These are phyloP conservation scores for Aspergillus nanangensis DNA, from an alignment of 495 filamentous ascomycete species.

Conservation along the genomic window DNA sequence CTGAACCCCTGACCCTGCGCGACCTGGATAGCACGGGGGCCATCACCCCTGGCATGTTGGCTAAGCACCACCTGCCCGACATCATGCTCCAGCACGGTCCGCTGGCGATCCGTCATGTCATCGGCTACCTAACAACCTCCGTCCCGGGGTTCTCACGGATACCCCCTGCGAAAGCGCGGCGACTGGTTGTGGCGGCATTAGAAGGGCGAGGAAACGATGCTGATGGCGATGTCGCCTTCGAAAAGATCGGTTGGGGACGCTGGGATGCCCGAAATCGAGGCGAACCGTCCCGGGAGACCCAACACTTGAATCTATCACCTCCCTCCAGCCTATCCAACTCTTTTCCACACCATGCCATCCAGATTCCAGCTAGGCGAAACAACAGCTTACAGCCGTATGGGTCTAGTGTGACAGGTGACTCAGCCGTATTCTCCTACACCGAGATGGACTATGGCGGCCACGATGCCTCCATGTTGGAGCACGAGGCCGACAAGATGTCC, in stretches of 20 bases:
- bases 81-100: slow-evolving; percentile 88
- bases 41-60: slow-evolving; percentile 83
- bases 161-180: slow-evolving; percentile 84
- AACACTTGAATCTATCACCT: slow-evolving; percentile 30
- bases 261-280: slow-evolving; percentile 83
- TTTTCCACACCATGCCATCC: slow-evolving; percentile 52
- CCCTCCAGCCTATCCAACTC: slow-evolving; percentile 51
- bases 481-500: slow-evolving; percentile 96
- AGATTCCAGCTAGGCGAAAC: slow-evolving; percentile 57
- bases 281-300: slow-evolving; percentile 50
- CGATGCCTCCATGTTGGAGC: slow-evolving; percentile 67
- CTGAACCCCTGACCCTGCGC: slow-evolving; percentile 32
- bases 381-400: slow-evolving; percentile 46
- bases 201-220: slow-evolving; percentile 65
- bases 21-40: slow-evolving; percentile 66
- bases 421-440: slow-evolving; percentile 69
- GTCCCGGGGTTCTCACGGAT: slow-evolving; percentile 92
- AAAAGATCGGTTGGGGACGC: slow-evolving; percentile 95
- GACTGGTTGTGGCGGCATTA: slow-evolving; percentile 79
- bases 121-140: slow-evolving; percentile 85
- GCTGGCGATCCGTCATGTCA: slow-evolving; percentile 89
- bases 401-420: slow-evolving; percentile 64
- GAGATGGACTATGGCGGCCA: slow-evolving; percentile 48
- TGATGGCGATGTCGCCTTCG: slow-evolving; percentile 78
- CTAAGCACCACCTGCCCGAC: slow-evolving; percentile 85